phyloP scores from a whole-genome alignment of 108 stramenopile genomes.

The Cyclotella sp. region DNA sequence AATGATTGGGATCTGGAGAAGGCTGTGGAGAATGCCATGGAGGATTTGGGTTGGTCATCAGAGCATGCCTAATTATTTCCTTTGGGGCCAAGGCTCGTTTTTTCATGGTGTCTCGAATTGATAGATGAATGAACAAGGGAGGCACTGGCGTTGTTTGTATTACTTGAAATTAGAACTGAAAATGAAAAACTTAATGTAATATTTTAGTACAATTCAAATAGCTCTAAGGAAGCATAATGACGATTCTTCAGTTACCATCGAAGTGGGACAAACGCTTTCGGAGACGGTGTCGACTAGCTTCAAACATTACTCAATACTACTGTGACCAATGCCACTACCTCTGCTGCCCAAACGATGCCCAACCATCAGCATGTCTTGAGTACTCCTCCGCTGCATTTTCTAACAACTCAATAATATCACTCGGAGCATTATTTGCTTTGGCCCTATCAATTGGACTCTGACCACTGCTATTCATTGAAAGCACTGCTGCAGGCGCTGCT shows the following conservation, averaged over 20 bases:
- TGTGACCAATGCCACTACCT: neutral
- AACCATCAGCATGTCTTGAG: constrained; percentile 39
- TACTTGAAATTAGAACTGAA: too few species aligned
- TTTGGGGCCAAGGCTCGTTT: too few species aligned
- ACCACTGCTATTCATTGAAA: constrained; percentile 53
- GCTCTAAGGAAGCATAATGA: too few species aligned
- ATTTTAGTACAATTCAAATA: too few species aligned
- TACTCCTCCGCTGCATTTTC: constrained; percentile 50
- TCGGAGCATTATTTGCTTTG: constrained; percentile 51
- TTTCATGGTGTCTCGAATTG: too few species aligned
- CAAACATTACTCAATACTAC: too few species aligned
- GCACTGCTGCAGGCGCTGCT: constrained; percentile 52
- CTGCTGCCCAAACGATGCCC: constrained; percentile 39
- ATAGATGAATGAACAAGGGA: too few species aligned
- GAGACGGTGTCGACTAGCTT: too few species aligned
- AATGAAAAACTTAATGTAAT: too few species aligned
- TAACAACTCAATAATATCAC: constrained; percentile 43
- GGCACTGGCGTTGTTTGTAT: too few species aligned
- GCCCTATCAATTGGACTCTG: constrained; percentile 63
- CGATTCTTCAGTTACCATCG: too few species aligned
- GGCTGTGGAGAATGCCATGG: constrained; percentile 52
- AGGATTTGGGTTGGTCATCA: constrained; percentile 20
- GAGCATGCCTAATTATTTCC: neutral
- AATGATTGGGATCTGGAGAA: constrained; percentile 62
- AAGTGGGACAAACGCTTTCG: too few species aligned